Base-by-base conservation (phyloP, 2,329 filamentous ascomycete species). In the Fusarium sp. region DNA sequence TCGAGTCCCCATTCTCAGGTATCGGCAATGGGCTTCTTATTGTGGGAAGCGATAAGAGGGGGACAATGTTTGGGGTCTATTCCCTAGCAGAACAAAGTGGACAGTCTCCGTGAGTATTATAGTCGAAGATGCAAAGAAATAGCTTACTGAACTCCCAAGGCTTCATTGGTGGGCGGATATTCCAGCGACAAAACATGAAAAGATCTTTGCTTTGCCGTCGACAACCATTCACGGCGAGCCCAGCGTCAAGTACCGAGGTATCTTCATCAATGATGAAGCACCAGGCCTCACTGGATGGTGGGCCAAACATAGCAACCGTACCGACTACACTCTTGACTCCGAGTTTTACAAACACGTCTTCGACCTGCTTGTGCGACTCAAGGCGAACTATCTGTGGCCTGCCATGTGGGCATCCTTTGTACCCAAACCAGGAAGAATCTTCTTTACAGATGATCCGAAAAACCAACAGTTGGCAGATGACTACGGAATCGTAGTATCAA, bases 301-400 rank as follows among this genome's bases (percentile, higher is more conserved):
- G 8, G 22, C 42, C 7, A 24, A 45, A 8, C 82, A 81, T 60
- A 80, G 83, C 34, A 26, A 26, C 13, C 82, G 81, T 60, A 80
- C 83, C 31, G 46, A 38, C 19, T 63, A 79, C 7, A 84, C 83
- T 3, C 87, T 84, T 65, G 87, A 87, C 58, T 82, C 86, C n/a
- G 84, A 87, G 6, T 92, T 93, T 76, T 92, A 93, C 77, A 80
- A 84, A 5, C 85, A 85, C 36, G 87, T 94, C 21, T 92, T 92
- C 69, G 91, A 93, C 79, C 81, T 93, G 3, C 80, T 93, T 7
- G 85, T 93, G 13, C 85, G 91, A 14, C 82, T 91, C 43, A 85
- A 87, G 52, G 91, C 90, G 28, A 93, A 93, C 77, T 93, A 92
- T 73, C 80, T 93, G 52, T 93, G 91, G 91, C 91, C 91, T 2